Evolutionary conservation across 768 basidiomycete genomes (phyloP).

Genomic region (Kwoniella bestiolae): DNA sequence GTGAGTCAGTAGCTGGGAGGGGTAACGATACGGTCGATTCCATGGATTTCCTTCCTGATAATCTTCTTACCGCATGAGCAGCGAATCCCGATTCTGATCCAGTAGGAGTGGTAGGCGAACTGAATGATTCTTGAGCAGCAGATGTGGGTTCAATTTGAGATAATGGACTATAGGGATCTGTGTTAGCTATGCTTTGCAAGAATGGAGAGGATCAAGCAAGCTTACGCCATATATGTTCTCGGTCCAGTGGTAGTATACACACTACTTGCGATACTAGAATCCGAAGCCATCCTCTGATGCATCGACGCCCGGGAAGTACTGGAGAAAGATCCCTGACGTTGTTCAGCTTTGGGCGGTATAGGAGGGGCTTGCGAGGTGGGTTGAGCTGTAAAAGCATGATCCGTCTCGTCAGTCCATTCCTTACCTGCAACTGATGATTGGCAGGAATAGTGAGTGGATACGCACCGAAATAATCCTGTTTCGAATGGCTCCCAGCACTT

Average conservation of each 20-base stretch:
- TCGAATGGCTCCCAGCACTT: neutral
- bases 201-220: too few species aligned
- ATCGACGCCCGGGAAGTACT: conserved; percentile 25
- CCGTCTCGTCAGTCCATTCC: neutral
- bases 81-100: conserved; percentile 42
- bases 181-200: too few species aligned
- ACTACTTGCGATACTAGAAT: conserved; percentile 49
- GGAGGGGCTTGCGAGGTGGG: conserved; percentile 1
- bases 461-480: conserved; percentile 23
- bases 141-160: conserved; percentile 43
- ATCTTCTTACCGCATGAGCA: conserved; percentile 27
- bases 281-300: conserved; percentile 51
- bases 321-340: conserved; percentile 2
- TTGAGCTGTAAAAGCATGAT: conserved; percentile 1
- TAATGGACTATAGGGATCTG: conserved; percentile 39
- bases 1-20: conserved; percentile 14
- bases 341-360: conserved; percentile 23
- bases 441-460: neutral
- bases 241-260: conserved; percentile 45
- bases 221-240: conserved; percentile 27
- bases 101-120: conserved; percentile 47
- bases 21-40: conserved; percentile 52
- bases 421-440: neutral
- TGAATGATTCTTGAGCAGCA: conserved; percentile 27
- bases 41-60: conserved; percentile 48